A percentile compares a stretch with the other conserved stretches of the same genome.
Evolutionary conservation across 202 grass and related monocot species (phyloP).

Genomic region (Brachypodium distachyon): DNA sequence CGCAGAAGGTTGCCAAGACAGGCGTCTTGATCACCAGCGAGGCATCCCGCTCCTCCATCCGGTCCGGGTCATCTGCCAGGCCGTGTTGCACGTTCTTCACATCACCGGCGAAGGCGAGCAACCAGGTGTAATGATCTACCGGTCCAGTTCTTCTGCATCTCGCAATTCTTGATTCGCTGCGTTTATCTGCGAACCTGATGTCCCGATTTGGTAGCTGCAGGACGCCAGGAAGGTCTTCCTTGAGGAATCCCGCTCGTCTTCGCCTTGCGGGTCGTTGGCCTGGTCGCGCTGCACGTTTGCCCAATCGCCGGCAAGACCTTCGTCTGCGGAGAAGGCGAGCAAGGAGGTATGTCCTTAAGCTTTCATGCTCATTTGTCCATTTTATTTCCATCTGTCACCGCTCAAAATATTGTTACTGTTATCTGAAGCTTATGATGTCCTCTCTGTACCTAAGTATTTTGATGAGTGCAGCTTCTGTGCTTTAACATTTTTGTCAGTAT

Average conservation of each 20-base stretch:
- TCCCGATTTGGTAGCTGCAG: not conserved
- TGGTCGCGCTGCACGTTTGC: not conserved
- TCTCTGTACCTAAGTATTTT: not conserved
- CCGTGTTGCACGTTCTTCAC: conserved; percentile 26
- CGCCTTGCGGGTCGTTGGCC: not conserved
- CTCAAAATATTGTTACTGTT: not conserved
- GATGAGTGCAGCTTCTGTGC: not conserved
- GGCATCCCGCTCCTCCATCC: not conserved
- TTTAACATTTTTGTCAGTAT: not conserved
- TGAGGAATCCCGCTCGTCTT: conserved; percentile 3
- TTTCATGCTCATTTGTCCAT: not conserved
- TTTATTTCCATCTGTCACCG: not conserved
- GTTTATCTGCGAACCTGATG: not conserved
- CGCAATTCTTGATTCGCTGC: conserved; percentile 7
- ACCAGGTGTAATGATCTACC: not conserved
- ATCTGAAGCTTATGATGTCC: not conserved
- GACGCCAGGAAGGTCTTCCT: conserved; percentile 17
- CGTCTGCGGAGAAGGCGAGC: not conserved
- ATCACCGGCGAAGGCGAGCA: conserved; percentile 14
- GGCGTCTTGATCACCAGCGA: not conserved
- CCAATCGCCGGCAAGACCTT: not conserved
- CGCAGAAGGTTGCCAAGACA: conserved; percentile 22
- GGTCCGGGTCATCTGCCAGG: not conserved
- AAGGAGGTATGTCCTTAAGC: conserved; percentile 1
- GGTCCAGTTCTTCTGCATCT: not conserved